Evolutionary conservation across 2,329 filamentous ascomycete genomes (phyloP).

Genomic region (Zymoseptoria brevis): DNA sequence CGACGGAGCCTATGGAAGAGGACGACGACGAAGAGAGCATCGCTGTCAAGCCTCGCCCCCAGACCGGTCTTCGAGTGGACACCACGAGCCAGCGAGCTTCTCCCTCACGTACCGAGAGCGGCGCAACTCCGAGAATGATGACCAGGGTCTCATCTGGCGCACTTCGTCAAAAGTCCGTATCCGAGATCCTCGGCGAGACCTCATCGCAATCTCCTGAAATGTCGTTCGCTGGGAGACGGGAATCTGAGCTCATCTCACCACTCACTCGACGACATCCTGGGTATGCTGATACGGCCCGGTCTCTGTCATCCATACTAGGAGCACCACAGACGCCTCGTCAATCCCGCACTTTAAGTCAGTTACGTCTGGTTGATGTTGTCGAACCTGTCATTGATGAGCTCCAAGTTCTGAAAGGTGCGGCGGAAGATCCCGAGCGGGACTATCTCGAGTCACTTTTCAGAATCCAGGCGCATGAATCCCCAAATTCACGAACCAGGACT

Average conservation of each 20-base stretch:
- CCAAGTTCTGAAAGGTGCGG: constrained; percentile 38
- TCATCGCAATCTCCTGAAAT: constrained; percentile 26
- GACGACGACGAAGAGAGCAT: constrained; percentile 23
- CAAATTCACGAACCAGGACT: constrained; percentile 41
- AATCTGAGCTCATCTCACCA: constrained; percentile 27
- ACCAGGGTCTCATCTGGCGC: constrained; percentile 63
- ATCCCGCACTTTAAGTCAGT: constrained; percentile 5
- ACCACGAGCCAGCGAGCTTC: constrained; percentile 9
- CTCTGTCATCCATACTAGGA: neutral
- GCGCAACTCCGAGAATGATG: constrained; percentile 41
- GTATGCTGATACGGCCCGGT: neutral
- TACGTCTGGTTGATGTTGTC: constrained; percentile 3
- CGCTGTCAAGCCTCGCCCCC: constrained; percentile 16
- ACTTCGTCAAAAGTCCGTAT: constrained; percentile 63
- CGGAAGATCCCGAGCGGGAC: constrained; percentile 44
- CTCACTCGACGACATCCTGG: constrained; percentile 35
- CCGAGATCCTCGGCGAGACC: constrained; percentile 60
- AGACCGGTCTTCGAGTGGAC: constrained; percentile 18
- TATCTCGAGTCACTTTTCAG: constrained; percentile 57
- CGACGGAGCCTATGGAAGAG: constrained; percentile 6
- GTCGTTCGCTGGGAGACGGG: constrained; percentile 4
- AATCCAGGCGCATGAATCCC: constrained; percentile 49
- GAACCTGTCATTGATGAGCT: constrained; percentile 19
- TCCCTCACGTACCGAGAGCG: constrained; percentile 6
- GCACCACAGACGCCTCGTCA: constrained; percentile 4